Evolutionary conservation across 2,329 filamentous ascomycete genomes (phyloP), one percentile per base, ranked within the genome.

Genomic region (Sporothrix brunneoviolacea): DNA sequence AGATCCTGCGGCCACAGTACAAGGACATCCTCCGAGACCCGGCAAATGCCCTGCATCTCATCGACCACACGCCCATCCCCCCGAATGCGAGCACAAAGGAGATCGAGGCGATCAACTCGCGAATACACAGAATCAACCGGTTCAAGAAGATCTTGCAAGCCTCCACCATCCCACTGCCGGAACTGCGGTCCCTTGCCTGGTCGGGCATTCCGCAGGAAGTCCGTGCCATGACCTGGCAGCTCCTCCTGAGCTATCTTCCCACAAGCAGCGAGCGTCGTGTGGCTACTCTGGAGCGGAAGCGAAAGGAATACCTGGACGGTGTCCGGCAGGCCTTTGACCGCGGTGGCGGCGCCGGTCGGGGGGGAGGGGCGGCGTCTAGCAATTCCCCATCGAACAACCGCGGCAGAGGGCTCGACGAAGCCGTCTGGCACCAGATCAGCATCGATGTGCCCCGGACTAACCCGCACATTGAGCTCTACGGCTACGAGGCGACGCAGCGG

Each of bases 341-440:
- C 55, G 81, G 83, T 2, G 80, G 88, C 49, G 65, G 57, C 39
- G 54, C 60, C 15, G 59, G 58, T 4, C 55, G 57, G 7, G 55
- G 56, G 10, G 38, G 18, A 4, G n/a, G 40, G 35, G 43, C 21
- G 15, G 35, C 38, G 15, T 22, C 13, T 30, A 28, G 40, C 38
- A 22, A 19, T n/a, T n/a, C n/a, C 19, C 19, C 32, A 12, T 24
- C 42, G 27, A 55, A 35, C 60, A 48, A 27, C 65, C 13, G 54
- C 4, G 52, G 57, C 13, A 55, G 55, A 8, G 70, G 80, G 2
- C 71, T 98, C 16, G 94, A 98, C 60, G 93, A 98, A 71, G 86
- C 89, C n/a, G 83, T 98, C 53, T 98, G 93, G 93, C 93, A 98
- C 70, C 93, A 98, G 64, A 97, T 98, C 69, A 96, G 90, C 68